Conservation (phyloP, 148 eudicot species). For the Silene uniflora region DNA sequence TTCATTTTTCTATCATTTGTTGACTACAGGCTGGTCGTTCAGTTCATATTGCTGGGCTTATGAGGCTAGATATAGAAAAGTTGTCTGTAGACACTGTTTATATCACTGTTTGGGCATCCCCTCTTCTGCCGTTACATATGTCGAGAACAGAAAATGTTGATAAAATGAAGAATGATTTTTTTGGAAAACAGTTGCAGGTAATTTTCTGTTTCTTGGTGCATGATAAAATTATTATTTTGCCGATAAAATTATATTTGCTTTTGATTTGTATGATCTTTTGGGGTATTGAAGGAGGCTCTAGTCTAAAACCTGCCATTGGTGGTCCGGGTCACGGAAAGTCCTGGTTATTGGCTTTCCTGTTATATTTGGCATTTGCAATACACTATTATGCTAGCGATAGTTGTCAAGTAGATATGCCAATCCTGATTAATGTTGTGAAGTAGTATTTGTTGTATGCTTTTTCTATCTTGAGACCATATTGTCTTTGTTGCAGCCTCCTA, state of each 20-base stretch:
- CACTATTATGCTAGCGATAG: neutral
- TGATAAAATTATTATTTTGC: neutral
- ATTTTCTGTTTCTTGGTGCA: neutral
- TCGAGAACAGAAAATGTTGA: conserved; percentile 72
- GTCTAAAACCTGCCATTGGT: neutral
- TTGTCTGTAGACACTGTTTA: conserved; percentile 67
- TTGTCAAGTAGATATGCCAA: neutral
- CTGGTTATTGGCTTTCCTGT: neutral
- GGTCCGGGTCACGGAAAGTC: neutral
- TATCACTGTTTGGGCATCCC: conserved; percentile 94
- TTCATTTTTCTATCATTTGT: neutral
- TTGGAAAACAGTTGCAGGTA: conserved; percentile 87
- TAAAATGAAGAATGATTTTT: conserved; percentile 61
- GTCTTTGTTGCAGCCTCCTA: conserved; percentile 64
- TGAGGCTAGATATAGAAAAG: conserved; percentile 77
- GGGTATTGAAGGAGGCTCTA: neutral
- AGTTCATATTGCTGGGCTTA: conserved; percentile 84
- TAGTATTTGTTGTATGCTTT: neutral
- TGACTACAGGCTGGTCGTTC: conserved; percentile 71
- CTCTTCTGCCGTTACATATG: conserved; percentile 83
- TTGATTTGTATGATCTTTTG: neutral
- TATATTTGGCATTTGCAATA: neutral
- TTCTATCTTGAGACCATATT: conserved; percentile 10
- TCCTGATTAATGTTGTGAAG: neutral
- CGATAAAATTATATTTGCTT: neutral